phyloP scores from a whole-genome alignment of 2,329 filamentous ascomycete species.

The Amphichorda felina region DNA sequence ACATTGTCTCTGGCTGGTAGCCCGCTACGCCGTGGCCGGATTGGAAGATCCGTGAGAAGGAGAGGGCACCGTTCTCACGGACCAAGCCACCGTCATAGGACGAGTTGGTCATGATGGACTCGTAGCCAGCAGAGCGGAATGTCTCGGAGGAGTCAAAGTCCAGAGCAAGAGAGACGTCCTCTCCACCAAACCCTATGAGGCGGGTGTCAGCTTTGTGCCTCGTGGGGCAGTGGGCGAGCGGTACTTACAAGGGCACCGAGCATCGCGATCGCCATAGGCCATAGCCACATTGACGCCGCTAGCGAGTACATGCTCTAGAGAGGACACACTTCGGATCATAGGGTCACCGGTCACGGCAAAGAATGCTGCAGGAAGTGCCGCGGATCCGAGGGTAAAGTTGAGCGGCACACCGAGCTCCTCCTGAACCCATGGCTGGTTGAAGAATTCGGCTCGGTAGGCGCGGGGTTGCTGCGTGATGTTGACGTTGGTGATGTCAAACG shows the following conservation, averaged over 20 bases:
- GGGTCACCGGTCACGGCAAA: slow-evolving; percentile 51
- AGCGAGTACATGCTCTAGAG: slow-evolving; percentile 45
- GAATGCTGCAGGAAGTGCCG: slow-evolving; percentile 28
- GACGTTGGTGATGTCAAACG: slow-evolving; percentile 48
- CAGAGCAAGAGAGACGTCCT: slow-evolving; percentile 43
- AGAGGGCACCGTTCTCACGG: slow-evolving; percentile 61
- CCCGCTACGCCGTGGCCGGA: slow-evolving; percentile 48
- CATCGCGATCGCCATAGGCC: slow-evolving; percentile 52
- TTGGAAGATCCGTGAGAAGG: slow-evolving; percentile 51
- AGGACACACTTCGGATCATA: slow-evolving; percentile 20
- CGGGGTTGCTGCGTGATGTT: slow-evolving; percentile 2
- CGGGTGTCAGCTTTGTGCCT: slow-evolving; percentile 1
- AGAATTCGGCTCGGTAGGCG: slow-evolving; percentile 28
- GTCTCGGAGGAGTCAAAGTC: slow-evolving; percentile 9
- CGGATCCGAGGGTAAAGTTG: slow-evolving; percentile 33
- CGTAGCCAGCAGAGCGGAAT: slow-evolving; percentile 58
- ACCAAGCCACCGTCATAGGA: slow-evolving; percentile 59
- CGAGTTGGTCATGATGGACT: slow-evolving; percentile 52
- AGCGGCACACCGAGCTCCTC: slow-evolving; percentile 47
- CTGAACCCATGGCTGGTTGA: slow-evolving; percentile 46
- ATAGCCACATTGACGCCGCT: slow-evolving; percentile 54
- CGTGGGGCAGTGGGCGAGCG: too few species aligned
- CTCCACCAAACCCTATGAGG: slow-evolving; percentile 36
- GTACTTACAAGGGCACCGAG: slow-evolving; percentile 49
- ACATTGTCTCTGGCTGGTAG: slow-evolving; percentile 42